Base-by-base conservation (phyloP, 2,329 filamentous ascomycete species). In the Monilinia fructigena region DNA sequence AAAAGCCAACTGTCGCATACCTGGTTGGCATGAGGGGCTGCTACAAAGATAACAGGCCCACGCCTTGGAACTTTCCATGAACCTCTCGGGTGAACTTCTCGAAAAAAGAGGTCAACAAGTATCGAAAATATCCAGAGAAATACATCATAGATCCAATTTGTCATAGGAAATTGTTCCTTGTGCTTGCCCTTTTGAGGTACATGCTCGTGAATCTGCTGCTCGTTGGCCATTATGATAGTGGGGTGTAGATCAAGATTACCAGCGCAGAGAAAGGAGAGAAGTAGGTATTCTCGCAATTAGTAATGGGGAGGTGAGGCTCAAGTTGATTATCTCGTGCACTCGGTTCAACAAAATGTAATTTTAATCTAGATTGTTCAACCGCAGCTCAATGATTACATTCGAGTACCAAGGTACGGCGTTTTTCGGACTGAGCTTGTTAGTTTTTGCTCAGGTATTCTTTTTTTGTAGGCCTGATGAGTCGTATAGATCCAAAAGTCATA, bases 21-120 rank as follows among this genome's bases (percentile, higher is more conserved):
- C 85, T 95, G 92, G 78, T 99, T 99, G 68, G 94, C 94, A 82
- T 99, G 95, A 71, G 95, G 95, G 65, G 94, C 95, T 55, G 93
- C 95, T 72, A 99, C 95, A 75, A 99, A 95, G 68, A 99, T 91
- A 70, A 99, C 86, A 1, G 95, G 93, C 0, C 93, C 95, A 70
- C 87, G 85, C 74, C 90, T 88, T 55, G 95, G 95, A 55, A 99
- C 91, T 78, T 93, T 94, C 93, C 95, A 99, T 70, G 93, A 92
- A 72, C 93, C 93, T 71, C 95, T 86, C 16, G 95, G 95, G 77
- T 98, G 93, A 20, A 99, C 92, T 79, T 99, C 95, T 72, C 95
- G 89, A 82, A 99, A 99, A 86, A 99, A 99, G 72, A 97, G 87
- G 79, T 99, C 95, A 71, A 96, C 88, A 63, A 98, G 83, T 70